Evolutionary conservation across 1,139 yeast species (phyloP), one percentile per base, ranked within the genome.

Genomic region (Hanseniaspora gamundiae): DNA sequence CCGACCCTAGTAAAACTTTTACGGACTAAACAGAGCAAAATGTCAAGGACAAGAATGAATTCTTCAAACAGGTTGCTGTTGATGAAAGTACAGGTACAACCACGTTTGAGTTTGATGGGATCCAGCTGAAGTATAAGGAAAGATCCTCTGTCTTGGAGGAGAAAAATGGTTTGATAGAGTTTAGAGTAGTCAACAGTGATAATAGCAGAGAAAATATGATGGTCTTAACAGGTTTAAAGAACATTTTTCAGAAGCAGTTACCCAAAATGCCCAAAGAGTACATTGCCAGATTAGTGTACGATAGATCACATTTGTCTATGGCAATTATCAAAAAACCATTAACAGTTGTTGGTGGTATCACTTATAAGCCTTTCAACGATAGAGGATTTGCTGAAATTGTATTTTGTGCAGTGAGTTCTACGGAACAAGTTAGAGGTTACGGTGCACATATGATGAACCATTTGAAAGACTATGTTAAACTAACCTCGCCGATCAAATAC

Each of bases 371-470:
- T 2, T 91, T 91, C 64, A 84, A 86, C 57, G 77, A 78, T 45
- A 74, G 95, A 48, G 81, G 77, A 55, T 93, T 91, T 70, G 99
- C 98, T 1, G 99, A 91, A 63, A 91, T 91, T 66, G 99, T 93
- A 21, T 91, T 91, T 57, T 91, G 96, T 72, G 99, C 99, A 24
- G 91, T 91, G 46, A 82, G 94, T 36, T 86, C 96, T 2, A 86
- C 96, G 0, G 98, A 91, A 60, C 99, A 91, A 66, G 98, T 93
- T 22, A 69, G 95, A 51, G 99, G 98, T 33, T 93, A 91, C 58
- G 99, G 99, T 62, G 98, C 98, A 0, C 98, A 93, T 64, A 64
- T 91, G 58, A 91, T 91, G 99, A 91, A 93, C 63, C 99, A 91
- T 65, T 68, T 91, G 52, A 91, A 91, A 59, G 98, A 91, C 62